A percentile compares a stretch with the other conserved stretches of the same genome.
These are phyloP conservation scores for Gossypium laxum DNA, from an alignment of 441 rosid genomes.

Conservation along the genomic window DNA sequence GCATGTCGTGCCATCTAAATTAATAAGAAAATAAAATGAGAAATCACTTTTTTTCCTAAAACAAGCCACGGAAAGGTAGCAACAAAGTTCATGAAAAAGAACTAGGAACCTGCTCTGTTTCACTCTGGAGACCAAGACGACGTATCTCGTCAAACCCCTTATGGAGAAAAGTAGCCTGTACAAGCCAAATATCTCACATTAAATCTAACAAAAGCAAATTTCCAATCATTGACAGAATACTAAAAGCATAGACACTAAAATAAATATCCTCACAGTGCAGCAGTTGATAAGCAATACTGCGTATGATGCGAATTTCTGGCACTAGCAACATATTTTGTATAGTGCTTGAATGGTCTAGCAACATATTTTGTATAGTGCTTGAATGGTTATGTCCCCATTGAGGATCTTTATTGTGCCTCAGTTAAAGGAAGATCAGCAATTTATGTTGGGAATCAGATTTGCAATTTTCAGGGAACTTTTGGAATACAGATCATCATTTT, in stretches of 20 bases:
- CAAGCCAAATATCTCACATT: not conserved
- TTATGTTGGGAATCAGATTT: not conserved
- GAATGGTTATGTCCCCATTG: not conserved
- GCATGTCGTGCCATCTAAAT: slow-evolving; percentile 71
- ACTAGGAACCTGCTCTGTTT: slow-evolving; percentile 72
- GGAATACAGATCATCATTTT: not conserved
- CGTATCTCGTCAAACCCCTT: slow-evolving; percentile 95
- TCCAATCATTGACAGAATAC: slow-evolving; percentile 14
- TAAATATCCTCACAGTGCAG: not conserved
- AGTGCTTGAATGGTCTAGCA: too few species aligned
- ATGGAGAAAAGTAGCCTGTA: slow-evolving; percentile 69
- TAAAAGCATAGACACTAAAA: slow-evolving; percentile 9
- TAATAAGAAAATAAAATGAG: slow-evolving; percentile 19
- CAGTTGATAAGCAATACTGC: not conserved
- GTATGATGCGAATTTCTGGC: not conserved
- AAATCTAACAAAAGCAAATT: slow-evolving; percentile 14
- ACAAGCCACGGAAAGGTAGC: slow-evolving; percentile 6
- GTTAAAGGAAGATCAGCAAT: not conserved
- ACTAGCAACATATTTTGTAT: too few species aligned
- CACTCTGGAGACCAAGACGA: slow-evolving; percentile 75
- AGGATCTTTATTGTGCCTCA: not conserved
- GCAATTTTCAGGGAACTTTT: not conserved
- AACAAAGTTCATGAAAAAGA: slow-evolving; percentile 1
- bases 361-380: not conserved
- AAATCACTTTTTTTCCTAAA: slow-evolving; percentile 1